phyloP scores from a whole-genome alignment of 768 basidiomycete genomes.

The Galerina marginata region DNA sequence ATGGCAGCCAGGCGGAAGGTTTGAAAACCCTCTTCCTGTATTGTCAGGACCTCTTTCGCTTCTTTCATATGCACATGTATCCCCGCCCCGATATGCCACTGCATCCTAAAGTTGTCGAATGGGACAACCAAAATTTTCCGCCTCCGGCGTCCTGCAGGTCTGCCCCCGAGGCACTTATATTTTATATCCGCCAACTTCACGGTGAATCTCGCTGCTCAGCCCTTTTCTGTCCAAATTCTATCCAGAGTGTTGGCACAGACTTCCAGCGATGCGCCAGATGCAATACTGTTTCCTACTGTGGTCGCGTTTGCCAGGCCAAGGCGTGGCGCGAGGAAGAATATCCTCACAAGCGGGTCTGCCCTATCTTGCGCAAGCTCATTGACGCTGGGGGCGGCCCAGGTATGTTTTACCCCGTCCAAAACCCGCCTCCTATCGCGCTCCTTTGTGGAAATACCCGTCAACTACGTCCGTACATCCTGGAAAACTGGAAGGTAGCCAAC shows the following conservation, averaged over 20 bases:
- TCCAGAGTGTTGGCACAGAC: constrained; percentile 8
- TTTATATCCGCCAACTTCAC: neutral
- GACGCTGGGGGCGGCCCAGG: constrained; percentile 2
- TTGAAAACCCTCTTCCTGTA: neutral
- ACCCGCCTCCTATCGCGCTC: too few species aligned
- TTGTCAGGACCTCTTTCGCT: constrained; percentile 12
- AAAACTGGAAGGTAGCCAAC: constrained; percentile 1
- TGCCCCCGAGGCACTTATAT: neutral
- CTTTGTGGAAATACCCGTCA: neutral
- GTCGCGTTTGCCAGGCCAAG: constrained; percentile 11
- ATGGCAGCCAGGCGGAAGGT: neutral
- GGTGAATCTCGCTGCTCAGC: constrained; percentile 13
- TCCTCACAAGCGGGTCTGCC: constrained; percentile 16
- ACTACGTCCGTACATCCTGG: neutral
- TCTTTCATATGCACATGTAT: constrained; percentile 18
- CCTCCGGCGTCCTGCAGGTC: neutral
- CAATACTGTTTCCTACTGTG: constrained; percentile 12
- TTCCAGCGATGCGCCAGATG: constrained; percentile 16
- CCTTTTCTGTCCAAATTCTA: constrained; percentile 4
- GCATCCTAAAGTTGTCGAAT: neutral
- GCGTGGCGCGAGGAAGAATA: constrained; percentile 16
- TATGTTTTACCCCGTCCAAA: too few species aligned
- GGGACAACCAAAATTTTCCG: neutral
- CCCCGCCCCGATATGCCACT: constrained; percentile 13
- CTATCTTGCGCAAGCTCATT: neutral